A percentile compares a stretch with the other conserved stretches of the same genome.
These are phyloP conservation scores for Thecaphora thlaspeos DNA, from an alignment of 1,284 basidiomycete genomes.

Conservation along the genomic window DNA sequence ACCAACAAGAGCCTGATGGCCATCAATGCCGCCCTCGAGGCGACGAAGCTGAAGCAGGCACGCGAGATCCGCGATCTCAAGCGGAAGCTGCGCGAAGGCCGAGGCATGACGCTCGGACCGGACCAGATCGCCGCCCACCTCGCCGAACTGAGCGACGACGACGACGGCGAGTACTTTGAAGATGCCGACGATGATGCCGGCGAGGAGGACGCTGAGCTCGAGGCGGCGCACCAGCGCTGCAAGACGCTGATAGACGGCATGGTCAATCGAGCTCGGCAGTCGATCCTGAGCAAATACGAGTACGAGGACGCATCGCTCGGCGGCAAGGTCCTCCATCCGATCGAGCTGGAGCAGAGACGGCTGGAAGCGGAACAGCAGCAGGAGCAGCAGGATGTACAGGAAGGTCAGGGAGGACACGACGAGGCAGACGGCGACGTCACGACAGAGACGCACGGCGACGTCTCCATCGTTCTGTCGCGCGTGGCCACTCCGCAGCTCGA, in stretches of 20 bases:
- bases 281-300: slow-evolving; percentile 30
- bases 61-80: slow-evolving; percentile 58
- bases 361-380: slow-evolving; percentile 9
- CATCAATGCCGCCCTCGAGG: slow-evolving; percentile 60
- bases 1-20: slow-evolving; percentile 59
- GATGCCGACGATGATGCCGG: slow-evolving; percentile 14
- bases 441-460: neutral
- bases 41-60: slow-evolving; percentile 57
- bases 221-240: slow-evolving; percentile 39
- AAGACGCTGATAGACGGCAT: slow-evolving; percentile 37
- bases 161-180: slow-evolving; percentile 25
- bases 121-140: slow-evolving; percentile 2
- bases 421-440: neutral
- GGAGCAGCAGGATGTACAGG: neutral
- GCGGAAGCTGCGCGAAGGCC: slow-evolving; percentile 28
- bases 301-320: slow-evolving; percentile 7
- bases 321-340: slow-evolving; percentile 46
- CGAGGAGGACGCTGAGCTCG: slow-evolving; percentile 41
- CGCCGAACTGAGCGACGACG: slow-evolving; percentile 9
- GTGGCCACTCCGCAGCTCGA: too few relatives aligned
- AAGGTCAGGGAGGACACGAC: neutral
- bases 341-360: slow-evolving; percentile 37
- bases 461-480: too few relatives aligned
- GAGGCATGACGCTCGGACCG: slow-evolving; percentile 6
- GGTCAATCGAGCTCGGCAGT: slow-evolving; percentile 32